A percentile compares a stretch with the other conserved stretches of the same genome.
phyloP scores from a whole-genome alignment of 2,329 filamentous ascomycete species.

The Penicillium griseofulvum region DNA sequence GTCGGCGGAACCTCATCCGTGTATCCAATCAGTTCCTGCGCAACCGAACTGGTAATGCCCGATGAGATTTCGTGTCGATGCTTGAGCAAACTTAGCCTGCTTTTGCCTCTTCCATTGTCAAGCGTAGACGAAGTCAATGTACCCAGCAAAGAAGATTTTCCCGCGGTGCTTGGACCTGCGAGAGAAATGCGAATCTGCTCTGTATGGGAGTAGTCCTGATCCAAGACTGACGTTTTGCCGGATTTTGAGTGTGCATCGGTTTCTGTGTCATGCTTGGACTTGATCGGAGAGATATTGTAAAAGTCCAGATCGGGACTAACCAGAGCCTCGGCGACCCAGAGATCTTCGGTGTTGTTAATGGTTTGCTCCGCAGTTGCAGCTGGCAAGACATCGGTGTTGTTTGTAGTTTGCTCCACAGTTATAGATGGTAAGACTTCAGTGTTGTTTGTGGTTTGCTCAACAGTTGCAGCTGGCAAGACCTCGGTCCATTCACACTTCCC shows the following conservation, averaged over 20 bases:
- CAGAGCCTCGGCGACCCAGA: conserved; percentile 88
- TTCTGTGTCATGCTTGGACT: not conserved
- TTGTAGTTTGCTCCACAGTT: too few relatives aligned
- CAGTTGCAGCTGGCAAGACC: conserved; percentile 11
- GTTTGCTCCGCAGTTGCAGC: conserved; percentile 20
- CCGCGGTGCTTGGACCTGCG: conserved; percentile 83
- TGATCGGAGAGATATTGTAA: conserved; percentile 27
- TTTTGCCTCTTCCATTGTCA: conserved; percentile 90
- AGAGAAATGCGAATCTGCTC: conserved; percentile 83
- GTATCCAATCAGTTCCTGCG: conserved; percentile 91
- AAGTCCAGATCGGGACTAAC: conserved; percentile 69
- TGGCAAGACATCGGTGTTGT: conserved; percentile 26
- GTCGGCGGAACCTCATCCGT: conserved; percentile 32
- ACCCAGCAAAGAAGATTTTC: conserved; percentile 87
- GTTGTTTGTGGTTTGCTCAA: too few relatives aligned
- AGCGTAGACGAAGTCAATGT: conserved; percentile 82
- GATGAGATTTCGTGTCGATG: conserved; percentile 91
- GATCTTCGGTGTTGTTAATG: conserved; percentile 48
- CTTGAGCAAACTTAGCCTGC: conserved; percentile 80
- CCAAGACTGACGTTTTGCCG: not conserved
- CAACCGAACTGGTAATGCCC: conserved; percentile 89
- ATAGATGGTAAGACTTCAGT: conserved; percentile 24
- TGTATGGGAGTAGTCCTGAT: conserved; percentile 49
- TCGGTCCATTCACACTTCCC: conserved; percentile 69
- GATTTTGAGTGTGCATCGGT: not conserved